Evolutionary conservation across 208 protist genomes (phyloP).

Genomic region (Angomonas deanei): DNA sequence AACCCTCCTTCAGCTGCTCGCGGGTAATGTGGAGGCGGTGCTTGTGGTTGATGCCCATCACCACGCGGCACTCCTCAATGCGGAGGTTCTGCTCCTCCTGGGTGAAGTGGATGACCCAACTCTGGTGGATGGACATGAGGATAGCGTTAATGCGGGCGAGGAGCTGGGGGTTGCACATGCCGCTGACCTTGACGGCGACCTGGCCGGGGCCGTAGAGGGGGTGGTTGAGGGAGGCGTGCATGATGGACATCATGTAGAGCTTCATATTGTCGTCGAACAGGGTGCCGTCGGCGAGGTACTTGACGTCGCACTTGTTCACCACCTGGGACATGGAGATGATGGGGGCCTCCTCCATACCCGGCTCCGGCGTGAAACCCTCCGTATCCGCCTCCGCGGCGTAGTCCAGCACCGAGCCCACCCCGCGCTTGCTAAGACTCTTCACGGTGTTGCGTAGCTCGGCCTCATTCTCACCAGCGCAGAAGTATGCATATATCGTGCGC

Average conservation of each 20-base stretch:
- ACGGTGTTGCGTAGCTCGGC: constrained; percentile 80
- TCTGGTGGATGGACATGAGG: constrained; percentile 82
- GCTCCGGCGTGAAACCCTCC: constrained; percentile 57
- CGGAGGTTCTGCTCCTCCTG: constrained; percentile 45
- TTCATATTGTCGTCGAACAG: constrained; percentile 91
- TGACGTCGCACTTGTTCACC: constrained; percentile 54
- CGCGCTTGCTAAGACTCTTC: constrained; percentile 43
- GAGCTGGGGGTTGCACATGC: constrained; percentile 88
- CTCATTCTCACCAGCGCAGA: constrained; percentile 92
- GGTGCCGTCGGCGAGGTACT: constrained; percentile 55
- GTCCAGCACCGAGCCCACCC: constrained; percentile 92
- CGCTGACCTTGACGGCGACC: constrained; percentile 89
- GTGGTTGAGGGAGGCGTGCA: constrained; percentile 72
- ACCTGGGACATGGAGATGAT: constrained; percentile 67
- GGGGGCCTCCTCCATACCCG: constrained; percentile 43
- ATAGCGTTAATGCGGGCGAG: constrained; percentile 85
- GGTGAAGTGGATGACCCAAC: constrained; percentile 77
- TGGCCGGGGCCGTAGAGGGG: constrained; percentile 56
- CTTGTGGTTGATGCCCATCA: constrained; percentile 65
- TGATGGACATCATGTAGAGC: constrained; percentile 89
- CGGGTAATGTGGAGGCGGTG: constrained; percentile 58
- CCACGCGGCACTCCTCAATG: constrained; percentile 85
- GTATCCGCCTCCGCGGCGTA: constrained; percentile 93
- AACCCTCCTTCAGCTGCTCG: constrained; percentile 60
- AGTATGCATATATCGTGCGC: constrained; percentile 91